phyloP scores from a whole-genome alignment of 805 yeast genomes.

The Wickerhamomyces ciferrii region DNA sequence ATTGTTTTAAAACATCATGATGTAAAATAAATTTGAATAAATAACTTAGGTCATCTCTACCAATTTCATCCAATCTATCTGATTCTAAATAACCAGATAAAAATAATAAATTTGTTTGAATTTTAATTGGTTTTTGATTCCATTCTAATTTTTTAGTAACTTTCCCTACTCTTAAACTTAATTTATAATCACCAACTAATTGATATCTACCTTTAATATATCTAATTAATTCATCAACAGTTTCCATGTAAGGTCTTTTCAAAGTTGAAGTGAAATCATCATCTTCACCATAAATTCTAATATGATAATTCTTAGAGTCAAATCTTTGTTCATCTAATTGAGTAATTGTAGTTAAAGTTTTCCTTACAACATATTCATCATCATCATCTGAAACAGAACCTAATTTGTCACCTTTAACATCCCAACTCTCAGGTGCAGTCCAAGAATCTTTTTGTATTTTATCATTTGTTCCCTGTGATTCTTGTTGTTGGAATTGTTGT shows the following conservation, averaged over 20 bases:
- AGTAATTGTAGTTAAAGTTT: constrained; percentile 29
- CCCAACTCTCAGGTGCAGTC: constrained; percentile 62
- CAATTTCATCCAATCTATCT: constrained; percentile 75
- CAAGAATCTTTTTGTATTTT: constrained; percentile 26
- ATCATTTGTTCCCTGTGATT: neutral
- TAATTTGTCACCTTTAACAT: constrained; percentile 34
- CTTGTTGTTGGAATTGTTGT: too few species aligned
- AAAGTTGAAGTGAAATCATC: constrained; percentile 80
- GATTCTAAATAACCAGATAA: constrained; percentile 74
- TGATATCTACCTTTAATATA: constrained; percentile 74
- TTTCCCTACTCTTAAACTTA: constrained; percentile 72
- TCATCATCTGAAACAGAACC: constrained; percentile 23
- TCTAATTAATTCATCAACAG: constrained; percentile 68
- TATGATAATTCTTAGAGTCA: constrained; percentile 32
- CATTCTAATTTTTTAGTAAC: constrained; percentile 67
- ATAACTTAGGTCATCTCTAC: constrained; percentile 78
- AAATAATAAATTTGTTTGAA: constrained; percentile 67
- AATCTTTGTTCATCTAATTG: constrained; percentile 23
- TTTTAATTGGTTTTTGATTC: constrained; percentile 70
- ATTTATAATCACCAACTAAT: constrained; percentile 64
- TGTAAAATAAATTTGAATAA: constrained; percentile 76
- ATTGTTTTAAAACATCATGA: constrained; percentile 52
- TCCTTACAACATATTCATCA: constrained; percentile 30
- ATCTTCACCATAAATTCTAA: constrained; percentile 78
- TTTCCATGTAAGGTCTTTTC: constrained; percentile 71